phyloP scores from a whole-genome alignment of 1,139 yeast genomes.

The Geotrichum carabidarum region DNA sequence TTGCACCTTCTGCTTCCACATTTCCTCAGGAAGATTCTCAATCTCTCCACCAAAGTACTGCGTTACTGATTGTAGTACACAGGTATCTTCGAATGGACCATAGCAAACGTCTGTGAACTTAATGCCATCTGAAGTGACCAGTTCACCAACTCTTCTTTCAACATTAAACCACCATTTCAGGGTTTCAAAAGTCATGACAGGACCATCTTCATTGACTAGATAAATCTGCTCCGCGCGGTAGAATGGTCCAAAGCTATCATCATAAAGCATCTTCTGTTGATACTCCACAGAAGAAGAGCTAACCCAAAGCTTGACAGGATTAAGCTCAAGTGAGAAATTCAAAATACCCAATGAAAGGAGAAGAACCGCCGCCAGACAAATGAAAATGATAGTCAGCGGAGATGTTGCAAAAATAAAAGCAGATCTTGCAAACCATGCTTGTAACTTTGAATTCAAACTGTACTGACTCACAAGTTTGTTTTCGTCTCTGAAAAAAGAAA shows the following conservation, averaged over 20 bases:
- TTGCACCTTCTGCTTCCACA: constrained; percentile 53
- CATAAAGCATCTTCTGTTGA: constrained; percentile 64
- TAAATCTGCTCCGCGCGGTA: constrained; percentile 83
- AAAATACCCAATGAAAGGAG: constrained; percentile 52
- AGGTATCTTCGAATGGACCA: constrained; percentile 66
- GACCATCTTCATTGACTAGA: constrained; percentile 62
- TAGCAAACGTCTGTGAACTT: constrained; percentile 68
- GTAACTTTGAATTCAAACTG: constrained; percentile 43
- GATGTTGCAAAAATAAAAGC: constrained; percentile 44
- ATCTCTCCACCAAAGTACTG: constrained; percentile 77
- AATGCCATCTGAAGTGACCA: constrained; percentile 31
- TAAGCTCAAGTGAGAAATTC: constrained; percentile 58
- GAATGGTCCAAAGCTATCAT: constrained; percentile 83
- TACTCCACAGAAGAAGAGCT: constrained; percentile 71
- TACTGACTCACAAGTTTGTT: constrained; percentile 36
- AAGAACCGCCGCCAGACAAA: constrained; percentile 44
- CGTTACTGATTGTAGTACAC: constrained; percentile 85
- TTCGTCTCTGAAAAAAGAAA: constrained; percentile 19
- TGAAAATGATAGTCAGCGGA: constrained; percentile 53
- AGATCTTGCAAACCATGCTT: constrained; percentile 43
- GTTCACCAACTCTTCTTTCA: constrained; percentile 50
- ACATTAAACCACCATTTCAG: constrained; percentile 84
- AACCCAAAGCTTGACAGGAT: constrained; percentile 87
- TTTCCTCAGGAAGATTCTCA: constrained; percentile 43
- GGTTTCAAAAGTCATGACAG: constrained; percentile 59